Evolutionary conservation across 1,284 basidiomycete genomes (phyloP), one percentile per base, ranked within the genome.

Genomic region (Trichosporon sp.): DNA sequence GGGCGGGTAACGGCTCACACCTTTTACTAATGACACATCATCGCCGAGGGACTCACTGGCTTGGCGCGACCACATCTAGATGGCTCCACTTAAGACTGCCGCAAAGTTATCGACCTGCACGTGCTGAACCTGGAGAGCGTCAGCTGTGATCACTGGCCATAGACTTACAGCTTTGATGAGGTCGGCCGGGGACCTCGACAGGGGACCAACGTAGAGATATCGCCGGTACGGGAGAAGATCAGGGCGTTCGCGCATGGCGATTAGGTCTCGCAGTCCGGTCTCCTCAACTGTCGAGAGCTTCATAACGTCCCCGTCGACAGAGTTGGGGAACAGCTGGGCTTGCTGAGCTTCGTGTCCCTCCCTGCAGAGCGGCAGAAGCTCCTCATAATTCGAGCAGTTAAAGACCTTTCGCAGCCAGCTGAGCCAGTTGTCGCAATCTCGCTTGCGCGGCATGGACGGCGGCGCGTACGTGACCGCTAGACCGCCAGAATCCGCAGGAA

Each of bases 201-300:
- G 46, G 31, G 66, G 63, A 4, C 72, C 74, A 10, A 78, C 65
- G 63, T 72, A 73, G 1, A 78, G 46, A 40, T 67, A 76, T 13
- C 74, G 65, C 32, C 72, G 64, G 60, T 75, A 76, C 13, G 71
- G 70, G 9, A 72, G 49, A 1, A 72, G 14, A 60, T 77, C 69
- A 6, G 73, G 72, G 40, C 70, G 59, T 10, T 57, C 56, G 23
- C 70, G 62, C 71, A 78, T 74, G 4, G 27, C 63, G 10, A 49
- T 58, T 21, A 76, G 44, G 63, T 76, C 76, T n/a, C 60, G 57
- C 14, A 74, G 21, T 23, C 71, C 72, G 0, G 44, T 59, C 31
- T 29, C 23, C 56, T 75, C 71, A 21, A 74, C 63, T 27, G 67
- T 63, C n/a, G 56, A 37, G 19, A 68, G 49, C 6, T 52, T 33